Evolutionary conservation across 2,329 filamentous ascomycete species (phyloP).

Genomic region (Stagonosporopsis tanaceti): DNA sequence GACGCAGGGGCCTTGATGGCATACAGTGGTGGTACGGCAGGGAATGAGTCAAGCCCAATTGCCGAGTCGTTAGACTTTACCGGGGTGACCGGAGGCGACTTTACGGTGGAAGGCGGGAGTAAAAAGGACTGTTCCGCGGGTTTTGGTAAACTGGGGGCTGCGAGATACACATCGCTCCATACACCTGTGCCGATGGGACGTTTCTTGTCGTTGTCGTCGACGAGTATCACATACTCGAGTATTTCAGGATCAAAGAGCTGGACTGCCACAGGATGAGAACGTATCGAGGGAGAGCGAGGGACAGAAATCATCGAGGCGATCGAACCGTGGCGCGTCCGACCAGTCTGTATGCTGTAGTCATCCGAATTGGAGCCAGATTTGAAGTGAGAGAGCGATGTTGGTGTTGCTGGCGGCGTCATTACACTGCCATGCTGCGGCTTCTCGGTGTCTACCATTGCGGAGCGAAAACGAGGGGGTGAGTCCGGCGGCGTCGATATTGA

Average conservation of each 20-base stretch:
- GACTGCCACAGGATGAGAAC: constrained; percentile 33
- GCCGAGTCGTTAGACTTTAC: constrained; percentile 28
- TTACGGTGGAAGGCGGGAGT: constrained; percentile 18
- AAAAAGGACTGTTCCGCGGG: constrained; percentile 9
- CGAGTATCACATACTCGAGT: constrained; percentile 39
- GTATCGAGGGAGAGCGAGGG: constrained; percentile 27
- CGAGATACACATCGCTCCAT: constrained; percentile 50
- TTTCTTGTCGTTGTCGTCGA: constrained; percentile 34
- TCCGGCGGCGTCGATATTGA: constrained; percentile 38
- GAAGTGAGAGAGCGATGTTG: constrained; percentile 32
- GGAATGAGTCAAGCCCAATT: constrained; percentile 19
- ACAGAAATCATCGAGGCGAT: constrained; percentile 23
- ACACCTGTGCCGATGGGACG: constrained; percentile 43
- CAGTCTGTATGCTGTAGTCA: constrained; percentile 27
- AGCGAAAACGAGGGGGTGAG: constrained; percentile 32
- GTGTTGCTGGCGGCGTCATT: constrained; percentile 42
- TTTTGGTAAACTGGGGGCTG: constrained; percentile 32
- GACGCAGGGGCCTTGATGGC: constrained; percentile 47
- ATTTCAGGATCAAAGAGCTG: constrained; percentile 33
- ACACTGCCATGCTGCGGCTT: constrained; percentile 29
- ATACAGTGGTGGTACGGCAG: constrained; percentile 32
- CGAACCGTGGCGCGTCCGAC: constrained; percentile 33
- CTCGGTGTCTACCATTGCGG: constrained; percentile 14
- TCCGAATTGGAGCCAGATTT: constrained; percentile 30
- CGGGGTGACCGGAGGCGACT: constrained; percentile 42